Percentiles rank a stretch among this genome's conserved stretches.
These are phyloP conservation scores for Pythium sp. DNA, from an alignment of 352 stramenopile genomes.

Conservation along the genomic window DNA sequence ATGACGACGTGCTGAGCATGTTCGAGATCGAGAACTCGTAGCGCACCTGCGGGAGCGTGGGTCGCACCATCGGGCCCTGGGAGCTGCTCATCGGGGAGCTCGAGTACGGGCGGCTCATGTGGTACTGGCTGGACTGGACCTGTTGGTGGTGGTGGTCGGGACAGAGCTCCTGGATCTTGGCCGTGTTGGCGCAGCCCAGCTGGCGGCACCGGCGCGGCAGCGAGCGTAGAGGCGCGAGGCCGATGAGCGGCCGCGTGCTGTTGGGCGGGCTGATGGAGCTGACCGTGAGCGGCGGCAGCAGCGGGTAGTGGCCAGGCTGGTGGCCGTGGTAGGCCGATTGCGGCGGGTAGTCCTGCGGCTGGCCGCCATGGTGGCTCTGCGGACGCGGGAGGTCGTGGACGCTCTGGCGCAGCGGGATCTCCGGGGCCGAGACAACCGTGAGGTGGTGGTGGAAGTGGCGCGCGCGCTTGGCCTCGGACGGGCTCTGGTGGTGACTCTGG, in stretches of 20 bases:
- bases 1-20: conserved; percentile 10
- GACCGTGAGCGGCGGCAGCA: conserved; percentile 32
- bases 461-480: conserved; percentile 9
- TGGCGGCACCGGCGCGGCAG: conserved; percentile 44
- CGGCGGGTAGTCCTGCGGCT: background rate
- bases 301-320: conserved; percentile 16
- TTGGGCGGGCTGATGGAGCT: conserved; percentile 50
- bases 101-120: background rate
- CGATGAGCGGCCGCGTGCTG: conserved; percentile 29
- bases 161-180: conserved; percentile 67
- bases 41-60: conserved; percentile 10
- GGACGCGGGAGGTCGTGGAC: conserved; percentile 17
- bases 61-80: background rate
- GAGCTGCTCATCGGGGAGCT: background rate
- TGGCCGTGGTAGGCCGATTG: background rate
- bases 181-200: conserved; percentile 55
- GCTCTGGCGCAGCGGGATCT: conserved; percentile 16
- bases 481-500: background rate
- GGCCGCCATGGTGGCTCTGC: conserved; percentile 1
- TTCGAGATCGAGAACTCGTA: conserved; percentile 20
- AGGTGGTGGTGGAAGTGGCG: conserved; percentile 9
- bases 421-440: background rate
- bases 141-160: conserved; percentile 52
- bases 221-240: conserved; percentile 35
- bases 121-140: conserved; percentile 16